Evolutionary conservation across 2,329 filamentous ascomycete species (phyloP).

Genomic region (Penicillium hordei): DNA sequence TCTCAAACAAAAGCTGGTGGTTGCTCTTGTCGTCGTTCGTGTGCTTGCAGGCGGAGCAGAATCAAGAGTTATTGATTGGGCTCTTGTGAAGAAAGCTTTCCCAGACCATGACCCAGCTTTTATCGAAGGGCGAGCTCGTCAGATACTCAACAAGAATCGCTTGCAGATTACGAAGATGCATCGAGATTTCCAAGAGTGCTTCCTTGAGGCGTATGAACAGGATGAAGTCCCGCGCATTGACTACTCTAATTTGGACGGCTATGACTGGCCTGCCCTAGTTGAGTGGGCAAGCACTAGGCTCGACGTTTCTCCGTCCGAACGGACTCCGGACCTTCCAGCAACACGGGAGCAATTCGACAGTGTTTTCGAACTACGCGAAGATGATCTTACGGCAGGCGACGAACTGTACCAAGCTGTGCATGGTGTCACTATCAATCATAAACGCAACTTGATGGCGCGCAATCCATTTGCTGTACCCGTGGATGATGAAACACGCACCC

Average conservation of each 20-base stretch:
- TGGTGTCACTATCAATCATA: conserved; percentile 34
- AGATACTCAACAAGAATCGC: conserved; percentile 40
- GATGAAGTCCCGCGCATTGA: conserved; percentile 46
- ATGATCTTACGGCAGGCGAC: conserved; percentile 33
- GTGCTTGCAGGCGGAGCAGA: conserved; percentile 47
- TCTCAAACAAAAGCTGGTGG: conserved; percentile 38
- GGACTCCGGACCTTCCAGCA: conserved; percentile 45
- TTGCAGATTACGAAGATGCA: conserved; percentile 47
- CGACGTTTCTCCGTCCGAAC: conserved; percentile 39
- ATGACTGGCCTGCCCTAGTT: conserved; percentile 49
- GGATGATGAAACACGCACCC: conserved; percentile 4
- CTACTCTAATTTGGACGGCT: conserved; percentile 44
- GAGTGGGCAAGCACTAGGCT: conserved; percentile 48
- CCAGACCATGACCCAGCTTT: conserved; percentile 41
- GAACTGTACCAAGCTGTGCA: conserved; percentile 38
- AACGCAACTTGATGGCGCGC: conserved; percentile 35
- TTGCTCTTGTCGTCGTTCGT: conserved; percentile 47
- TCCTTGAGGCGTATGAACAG: conserved; percentile 47
- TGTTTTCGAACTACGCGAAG: conserved; percentile 43
- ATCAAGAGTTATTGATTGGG: conserved; percentile 46
- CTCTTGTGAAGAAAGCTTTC: conserved; percentile 44
- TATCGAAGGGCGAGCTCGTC: conserved; percentile 39
- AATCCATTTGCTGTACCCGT: conserved; percentile 38
- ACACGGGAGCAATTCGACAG: conserved; percentile 44
- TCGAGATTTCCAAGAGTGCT: conserved; percentile 48